Percentiles rank a stretch among this genome's conserved stretches.
Evolutionary conservation across 345 rosid species (phyloP).

Genomic region (Hibiscus syriacus): DNA sequence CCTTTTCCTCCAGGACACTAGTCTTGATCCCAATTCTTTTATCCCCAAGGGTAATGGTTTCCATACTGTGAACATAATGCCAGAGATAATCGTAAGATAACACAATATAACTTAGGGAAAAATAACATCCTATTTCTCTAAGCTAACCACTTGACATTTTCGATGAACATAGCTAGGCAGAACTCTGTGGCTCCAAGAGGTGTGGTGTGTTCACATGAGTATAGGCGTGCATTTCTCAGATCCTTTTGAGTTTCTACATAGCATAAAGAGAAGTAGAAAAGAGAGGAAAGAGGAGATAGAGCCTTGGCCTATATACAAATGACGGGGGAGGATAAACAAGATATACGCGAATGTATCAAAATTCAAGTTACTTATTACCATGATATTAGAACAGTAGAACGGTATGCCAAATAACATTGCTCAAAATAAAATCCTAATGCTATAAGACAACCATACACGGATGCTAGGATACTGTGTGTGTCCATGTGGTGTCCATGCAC

Average conservation of each 20-base stretch:
- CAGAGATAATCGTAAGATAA: constrained; percentile 14
- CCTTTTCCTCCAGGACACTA: too few relatives aligned
- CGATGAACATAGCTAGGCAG: neutral
- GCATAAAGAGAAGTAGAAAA: neutral
- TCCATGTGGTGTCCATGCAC: neutral
- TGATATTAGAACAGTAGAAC: too few relatives aligned
- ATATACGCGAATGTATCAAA: too few relatives aligned
- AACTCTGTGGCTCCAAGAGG: neutral
- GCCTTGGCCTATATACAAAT: too few relatives aligned
- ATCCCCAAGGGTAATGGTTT: too few relatives aligned
- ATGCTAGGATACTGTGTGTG: too few relatives aligned
- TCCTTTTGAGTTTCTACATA: neutral
- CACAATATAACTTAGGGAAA: neutral
- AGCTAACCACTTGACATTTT: neutral
- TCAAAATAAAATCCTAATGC: too few relatives aligned
- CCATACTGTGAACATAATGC: too few relatives aligned
- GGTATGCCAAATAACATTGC: too few relatives aligned
- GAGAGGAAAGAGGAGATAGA: neutral
- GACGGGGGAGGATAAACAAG: neutral
- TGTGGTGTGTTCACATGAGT: neutral
- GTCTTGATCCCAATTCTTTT: too few relatives aligned
- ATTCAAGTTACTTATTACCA: too few relatives aligned
- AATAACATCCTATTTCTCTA: neutral
- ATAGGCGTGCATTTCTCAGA: neutral
- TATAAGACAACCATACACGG: too few relatives aligned